phyloP scores from a whole-genome alignment of 164 flowering plant genomes.

The Hamamelis virginiana region DNA sequence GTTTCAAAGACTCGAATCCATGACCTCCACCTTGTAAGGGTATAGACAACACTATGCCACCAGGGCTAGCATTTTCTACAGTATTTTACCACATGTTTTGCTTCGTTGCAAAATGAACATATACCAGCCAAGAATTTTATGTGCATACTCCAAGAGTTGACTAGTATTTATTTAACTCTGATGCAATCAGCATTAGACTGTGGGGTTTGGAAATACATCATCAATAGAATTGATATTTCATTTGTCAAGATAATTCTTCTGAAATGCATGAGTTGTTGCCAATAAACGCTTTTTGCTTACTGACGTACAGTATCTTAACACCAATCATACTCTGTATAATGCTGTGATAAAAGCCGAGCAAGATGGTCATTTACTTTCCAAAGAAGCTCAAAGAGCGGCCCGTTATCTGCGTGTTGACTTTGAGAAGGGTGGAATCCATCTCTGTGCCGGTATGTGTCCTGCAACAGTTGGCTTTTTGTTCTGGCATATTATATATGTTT shows the following conservation, averaged over 20 bases:
- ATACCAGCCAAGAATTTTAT: too few relatives aligned
- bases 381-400: conserved; percentile 84
- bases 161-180: too few relatives aligned
- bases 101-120: too few relatives aligned
- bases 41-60: too few relatives aligned
- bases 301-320: conserved; percentile 70
- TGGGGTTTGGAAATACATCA: not conserved
- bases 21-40: too few relatives aligned
- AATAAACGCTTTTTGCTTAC: not conserved
- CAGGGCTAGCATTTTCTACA: too few relatives aligned
- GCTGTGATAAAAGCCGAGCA: conserved; percentile 80
- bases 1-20: too few relatives aligned
- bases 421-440: conserved; percentile 98
- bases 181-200: not conserved
- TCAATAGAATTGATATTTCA: not conserved
- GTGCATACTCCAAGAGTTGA: too few relatives aligned
- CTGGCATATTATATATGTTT: not conserved
- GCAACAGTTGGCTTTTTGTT: not conserved
- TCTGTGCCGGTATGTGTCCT: conserved; percentile 48
- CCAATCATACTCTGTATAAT: conserved; percentile 72
- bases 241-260: not conserved
- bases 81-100: too few relatives aligned
- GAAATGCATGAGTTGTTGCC: not conserved
- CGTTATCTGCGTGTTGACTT: conserved; percentile 76
- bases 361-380: conserved; percentile 42